phyloP scores from a whole-genome alignment of 1,284 basidiomycete species.

The Irpex sp. region DNA sequence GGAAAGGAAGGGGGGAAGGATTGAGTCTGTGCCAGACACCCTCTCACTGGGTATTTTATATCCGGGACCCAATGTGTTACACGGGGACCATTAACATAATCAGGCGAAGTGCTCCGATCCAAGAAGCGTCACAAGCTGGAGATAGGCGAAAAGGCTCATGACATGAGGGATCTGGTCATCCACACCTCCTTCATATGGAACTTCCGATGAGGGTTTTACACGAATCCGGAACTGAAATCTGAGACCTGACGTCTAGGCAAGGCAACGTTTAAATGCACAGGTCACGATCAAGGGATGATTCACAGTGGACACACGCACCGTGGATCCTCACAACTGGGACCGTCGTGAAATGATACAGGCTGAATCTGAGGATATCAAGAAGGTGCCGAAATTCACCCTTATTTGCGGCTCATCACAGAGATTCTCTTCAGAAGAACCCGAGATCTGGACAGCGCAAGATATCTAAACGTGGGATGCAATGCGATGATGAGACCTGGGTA shows the following conservation, averaged over 20 bases:
- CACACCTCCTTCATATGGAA: background rate
- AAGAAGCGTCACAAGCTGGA: background rate
- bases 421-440: background rate
- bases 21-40: background rate
- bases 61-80: background rate
- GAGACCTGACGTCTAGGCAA: background rate
- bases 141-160: background rate
- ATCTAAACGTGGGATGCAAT: background rate
- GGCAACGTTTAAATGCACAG: background rate
- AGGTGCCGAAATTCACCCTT: background rate
- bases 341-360: background rate
- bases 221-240: background rate
- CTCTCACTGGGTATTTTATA: background rate
- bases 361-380: background rate
- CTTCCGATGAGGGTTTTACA: background rate
- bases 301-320: background rate
- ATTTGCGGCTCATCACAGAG: background rate
- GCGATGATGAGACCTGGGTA: background rate
- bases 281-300: background rate
- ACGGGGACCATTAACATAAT: background rate
- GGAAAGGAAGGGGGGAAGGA: slow-evolving; percentile 7
- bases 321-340: background rate
- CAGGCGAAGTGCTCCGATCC: background rate
- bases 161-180: background rate
- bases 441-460: background rate